Base-by-base conservation (phyloP, 176 grass and related monocot genomes). In the Avena insularis region DNA sequence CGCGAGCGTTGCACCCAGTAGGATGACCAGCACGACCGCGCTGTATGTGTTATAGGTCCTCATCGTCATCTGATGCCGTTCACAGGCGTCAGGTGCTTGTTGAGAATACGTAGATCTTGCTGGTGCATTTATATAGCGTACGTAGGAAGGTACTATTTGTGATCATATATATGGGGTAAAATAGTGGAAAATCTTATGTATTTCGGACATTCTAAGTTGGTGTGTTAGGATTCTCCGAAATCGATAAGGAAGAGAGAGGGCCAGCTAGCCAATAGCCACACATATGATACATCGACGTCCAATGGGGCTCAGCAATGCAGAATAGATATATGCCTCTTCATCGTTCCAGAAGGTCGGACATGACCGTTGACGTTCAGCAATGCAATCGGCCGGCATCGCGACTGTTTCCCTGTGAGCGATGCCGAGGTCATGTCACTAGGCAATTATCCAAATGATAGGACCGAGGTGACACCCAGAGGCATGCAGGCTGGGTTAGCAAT, bases 151-250 rank as follows among this genome's bases (percentile, higher is more conserved):
- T 16, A 15, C 4, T 17, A 53, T 0, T 55, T 16, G 53, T 21
- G 40, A n/a, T 12, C 20, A 2, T 19, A 72, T 19, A 5, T 31
- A 31, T 31, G 40, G 43, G 67, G 20, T 47, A 23, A 72, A 46
- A 2, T 73, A 47, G 2, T 20, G n/a, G 1, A 19, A 23, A 23
- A 47, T 54, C 3, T 54, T 13, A 27, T 54, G 13, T 55, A 55
- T 14, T 6, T 65, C 62, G 62, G 62, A 31, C 62, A 31, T 31
- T 65, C 62, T 12, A 65, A 66, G 63, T 2, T 66, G 63, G 63
- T 15, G 63, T 15, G 1, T 66, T 66, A 66, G 63, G 63, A 66
- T 66, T 66, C 63, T 66, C 63, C 63, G 29, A 66, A 66, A 66
- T 66, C 27, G 63, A 66, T 66, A 35, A 13, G 31, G 27, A 35